These are phyloP conservation scores for Botrytis byssoidea DNA, from an alignment of 2,329 filamentous ascomycete genomes.

Conservation along the genomic window DNA sequence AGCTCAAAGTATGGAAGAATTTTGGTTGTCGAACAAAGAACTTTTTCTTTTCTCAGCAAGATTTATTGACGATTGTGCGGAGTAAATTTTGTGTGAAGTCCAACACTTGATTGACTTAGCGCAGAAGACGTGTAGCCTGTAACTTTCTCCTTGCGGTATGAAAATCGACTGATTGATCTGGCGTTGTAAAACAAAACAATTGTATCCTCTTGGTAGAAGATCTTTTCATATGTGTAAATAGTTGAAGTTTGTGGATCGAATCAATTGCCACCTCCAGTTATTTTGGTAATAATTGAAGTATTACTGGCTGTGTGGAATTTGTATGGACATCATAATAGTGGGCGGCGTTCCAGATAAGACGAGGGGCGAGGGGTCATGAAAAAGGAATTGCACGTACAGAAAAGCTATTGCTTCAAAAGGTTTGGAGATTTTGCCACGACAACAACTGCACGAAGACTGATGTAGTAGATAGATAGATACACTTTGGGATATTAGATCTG, in stretches of 20 bases:
- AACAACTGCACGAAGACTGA: not conserved
- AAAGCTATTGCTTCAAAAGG: not conserved
- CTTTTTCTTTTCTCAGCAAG: not conserved
- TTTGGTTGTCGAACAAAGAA: slow-evolving; percentile 13
- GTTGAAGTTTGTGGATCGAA: not conserved
- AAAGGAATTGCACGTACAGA: slow-evolving; percentile 12
- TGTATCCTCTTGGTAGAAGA: not conserved
- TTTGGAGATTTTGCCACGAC: not conserved
- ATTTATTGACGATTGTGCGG: slow-evolving; percentile 1
- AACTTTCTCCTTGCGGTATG: not conserved
- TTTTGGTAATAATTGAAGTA: slow-evolving; percentile 14
- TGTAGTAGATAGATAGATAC: not conserved
- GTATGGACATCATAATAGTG: slow-evolving; percentile 6
- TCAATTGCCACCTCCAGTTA: slow-evolving; percentile 16
- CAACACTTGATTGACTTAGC: slow-evolving; percentile 17
- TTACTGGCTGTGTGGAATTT: slow-evolving; percentile 5
- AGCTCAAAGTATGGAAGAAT: slow-evolving; percentile 7
- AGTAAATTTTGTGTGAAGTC: slow-evolving; percentile 1
- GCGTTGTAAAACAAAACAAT: not conserved
- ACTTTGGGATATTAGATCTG: not conserved
- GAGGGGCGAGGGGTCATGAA: not conserved
- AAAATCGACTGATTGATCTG: not conserved
- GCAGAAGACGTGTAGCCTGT: slow-evolving; percentile 4
- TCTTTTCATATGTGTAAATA: not conserved
- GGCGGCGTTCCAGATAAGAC: slow-evolving; percentile 16